Conservation (phyloP, 495 filamentous ascomycete genomes). For the Penicillium coprophilum region DNA sequence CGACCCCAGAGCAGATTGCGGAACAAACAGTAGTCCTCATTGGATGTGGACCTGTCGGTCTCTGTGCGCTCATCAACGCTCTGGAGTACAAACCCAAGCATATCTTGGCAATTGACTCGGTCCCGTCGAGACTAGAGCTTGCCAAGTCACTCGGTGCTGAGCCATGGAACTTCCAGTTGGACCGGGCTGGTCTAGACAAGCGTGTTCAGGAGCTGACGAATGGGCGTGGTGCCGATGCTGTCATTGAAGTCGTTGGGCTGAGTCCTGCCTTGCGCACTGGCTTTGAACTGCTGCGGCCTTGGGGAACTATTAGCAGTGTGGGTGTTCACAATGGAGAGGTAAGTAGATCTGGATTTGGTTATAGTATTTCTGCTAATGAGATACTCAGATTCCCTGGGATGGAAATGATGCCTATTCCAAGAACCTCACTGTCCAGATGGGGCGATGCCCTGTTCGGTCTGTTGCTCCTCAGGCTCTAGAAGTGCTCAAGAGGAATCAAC, state of each 20-base stretch:
- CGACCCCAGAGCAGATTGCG: slow-evolving; percentile 59
- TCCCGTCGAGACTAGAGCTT: slow-evolving; percentile 73
- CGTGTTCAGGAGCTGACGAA: slow-evolving; percentile 75
- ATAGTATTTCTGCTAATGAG: neutral
- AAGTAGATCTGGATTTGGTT: slow-evolving; percentile 12
- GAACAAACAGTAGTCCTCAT: slow-evolving; percentile 78
- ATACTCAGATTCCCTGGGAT: slow-evolving; percentile 71
- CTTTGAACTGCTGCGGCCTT: slow-evolving; percentile 84
- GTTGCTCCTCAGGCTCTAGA: slow-evolving; percentile 78
- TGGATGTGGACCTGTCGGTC: slow-evolving; percentile 85
- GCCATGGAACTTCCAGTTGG: slow-evolving; percentile 74
- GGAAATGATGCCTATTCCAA: slow-evolving; percentile 85
- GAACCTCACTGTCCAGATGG: slow-evolving; percentile 90
- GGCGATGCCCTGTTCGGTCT: slow-evolving; percentile 85
- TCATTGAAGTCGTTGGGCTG: slow-evolving; percentile 89
- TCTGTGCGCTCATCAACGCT: slow-evolving; percentile 85
- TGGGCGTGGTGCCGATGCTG: slow-evolving; percentile 84
- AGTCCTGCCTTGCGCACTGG: slow-evolving; percentile 79
- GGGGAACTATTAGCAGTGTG: slow-evolving; percentile 82
- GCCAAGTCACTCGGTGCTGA: slow-evolving; percentile 80
- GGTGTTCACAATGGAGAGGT: slow-evolving; percentile 92
- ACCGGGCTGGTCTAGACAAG: slow-evolving; percentile 65
- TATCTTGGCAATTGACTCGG: slow-evolving; percentile 81
- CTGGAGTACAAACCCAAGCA: slow-evolving; percentile 77
- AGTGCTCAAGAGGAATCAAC: slow-evolving; percentile 77